Conservation (phyloP, 192 early-diverging fungal species). For the Pilobolus umbonatus region DNA sequence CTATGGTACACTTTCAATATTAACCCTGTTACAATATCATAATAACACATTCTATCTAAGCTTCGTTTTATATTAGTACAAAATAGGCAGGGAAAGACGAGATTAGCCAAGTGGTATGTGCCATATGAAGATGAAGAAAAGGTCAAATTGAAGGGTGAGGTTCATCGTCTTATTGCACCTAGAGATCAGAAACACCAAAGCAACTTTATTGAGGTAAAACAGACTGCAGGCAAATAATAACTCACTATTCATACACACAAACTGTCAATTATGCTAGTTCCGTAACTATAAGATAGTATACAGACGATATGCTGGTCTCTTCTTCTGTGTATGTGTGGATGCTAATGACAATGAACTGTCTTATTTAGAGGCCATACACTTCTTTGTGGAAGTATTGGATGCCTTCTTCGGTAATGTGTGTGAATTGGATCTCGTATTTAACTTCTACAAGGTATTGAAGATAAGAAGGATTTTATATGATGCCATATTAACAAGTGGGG, state of each 20-base stretch:
- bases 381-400: constrained; percentile 98
- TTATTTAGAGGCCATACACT: constrained; percentile 94
- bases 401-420: constrained; percentile 98
- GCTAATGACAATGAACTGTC: constrained; percentile 97
- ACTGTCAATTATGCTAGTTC: constrained; percentile 61
- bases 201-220: constrained; percentile 91
- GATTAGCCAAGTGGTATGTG: constrained; percentile 96
- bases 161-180: constrained; percentile 92
- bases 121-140: constrained; percentile 93
- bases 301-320: constrained; percentile 95
- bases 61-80: constrained; percentile 97
- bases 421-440: constrained; percentile 97
- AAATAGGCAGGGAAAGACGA: constrained; percentile 97
- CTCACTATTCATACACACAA: too few species aligned
- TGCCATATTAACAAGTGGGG: too few species aligned
- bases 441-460: constrained; percentile 80
- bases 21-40: neutral
- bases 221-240: neutral
- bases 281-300: constrained; percentile 98
- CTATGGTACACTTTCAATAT: too few species aligned
- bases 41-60: constrained; percentile 26
- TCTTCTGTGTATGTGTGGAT: constrained; percentile 99
- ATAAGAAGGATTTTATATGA: neutral
- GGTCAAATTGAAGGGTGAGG: constrained; percentile 87
- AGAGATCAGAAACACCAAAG: constrained; percentile 96